Conservation (phyloP, 495 filamentous ascomycete species). For the Achaetomiella virescens region DNA sequence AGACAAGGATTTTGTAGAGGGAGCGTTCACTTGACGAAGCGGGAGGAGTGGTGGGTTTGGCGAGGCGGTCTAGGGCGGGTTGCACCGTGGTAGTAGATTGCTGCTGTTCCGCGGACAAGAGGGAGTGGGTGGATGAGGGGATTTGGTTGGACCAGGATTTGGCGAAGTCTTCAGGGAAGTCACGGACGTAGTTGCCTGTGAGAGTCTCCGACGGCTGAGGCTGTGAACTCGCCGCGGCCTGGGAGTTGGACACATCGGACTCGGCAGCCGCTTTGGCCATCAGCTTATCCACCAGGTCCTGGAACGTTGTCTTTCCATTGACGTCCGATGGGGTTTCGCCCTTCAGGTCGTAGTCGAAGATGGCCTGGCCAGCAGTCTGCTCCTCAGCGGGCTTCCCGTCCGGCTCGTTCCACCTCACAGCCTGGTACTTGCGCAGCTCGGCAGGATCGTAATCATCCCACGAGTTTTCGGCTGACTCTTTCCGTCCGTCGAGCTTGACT, state of each 20-base stretch:
- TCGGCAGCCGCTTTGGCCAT: constrained; percentile 19
- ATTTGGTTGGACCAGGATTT: constrained; percentile 26
- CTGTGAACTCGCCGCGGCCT: not conserved
- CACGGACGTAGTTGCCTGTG: constrained; percentile 39
- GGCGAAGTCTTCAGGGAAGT: constrained; percentile 44
- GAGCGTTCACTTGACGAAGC: constrained; percentile 21
- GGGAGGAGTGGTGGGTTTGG: not conserved
- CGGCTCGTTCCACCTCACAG: constrained; percentile 15
- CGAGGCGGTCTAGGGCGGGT: constrained; percentile 30
- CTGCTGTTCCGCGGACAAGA: constrained; percentile 16
- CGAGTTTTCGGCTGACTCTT: not conserved
- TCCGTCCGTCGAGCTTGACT: constrained; percentile 13
- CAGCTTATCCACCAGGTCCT: constrained; percentile 18
- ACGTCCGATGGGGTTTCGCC: not conserved
- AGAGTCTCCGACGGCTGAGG: constrained; percentile 10
- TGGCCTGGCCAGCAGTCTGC: constrained; percentile 5
- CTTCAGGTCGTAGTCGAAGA: not conserved
- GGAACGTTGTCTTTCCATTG: constrained; percentile 15
- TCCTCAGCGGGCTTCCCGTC: constrained; percentile 8
- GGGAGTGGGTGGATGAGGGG: constrained; percentile 7
- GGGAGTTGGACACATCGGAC: not conserved
- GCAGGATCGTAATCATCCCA: not conserved
- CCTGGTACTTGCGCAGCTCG: constrained; percentile 12
- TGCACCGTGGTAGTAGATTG: constrained; percentile 23
- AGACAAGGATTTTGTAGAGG: constrained; percentile 66